A percentile compares a stretch with the other conserved stretches of the same genome.
Conservation (phyloP, 768 basidiomycete species). For the Hypholoma sublateritium region DNA sequence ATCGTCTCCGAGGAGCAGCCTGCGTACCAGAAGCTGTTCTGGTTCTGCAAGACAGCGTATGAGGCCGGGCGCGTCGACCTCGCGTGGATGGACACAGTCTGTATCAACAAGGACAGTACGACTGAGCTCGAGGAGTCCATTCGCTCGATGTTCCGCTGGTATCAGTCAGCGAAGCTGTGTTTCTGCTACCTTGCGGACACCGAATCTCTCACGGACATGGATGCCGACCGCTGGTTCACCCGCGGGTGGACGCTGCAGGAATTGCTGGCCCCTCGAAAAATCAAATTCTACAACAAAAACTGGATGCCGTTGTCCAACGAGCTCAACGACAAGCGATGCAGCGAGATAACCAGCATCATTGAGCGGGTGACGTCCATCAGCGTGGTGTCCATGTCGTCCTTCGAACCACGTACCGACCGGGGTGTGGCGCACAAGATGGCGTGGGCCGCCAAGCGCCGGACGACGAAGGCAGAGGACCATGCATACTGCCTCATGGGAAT, state of each 20-base stretch:
- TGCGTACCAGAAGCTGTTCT: background rate
- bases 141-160: conserved; percentile 4
- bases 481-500: conserved; percentile 12
- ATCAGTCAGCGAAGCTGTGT: background rate
- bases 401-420: conserved; percentile 4
- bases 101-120: conserved; percentile 2
- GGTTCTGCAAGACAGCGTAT: background rate
- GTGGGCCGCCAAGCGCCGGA: conserved; percentile 8
- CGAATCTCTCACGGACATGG: conserved; percentile 1
- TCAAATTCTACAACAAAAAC: conserved; percentile 9
- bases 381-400: background rate
- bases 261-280: conserved; percentile 3
- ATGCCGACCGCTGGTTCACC: conserved; percentile 11
- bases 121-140: conserved; percentile 4
- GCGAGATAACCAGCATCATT: background rate
- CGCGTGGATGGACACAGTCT: conserved; percentile 3
- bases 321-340: conserved; percentile 2
- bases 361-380: background rate
- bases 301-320: conserved; percentile 2
- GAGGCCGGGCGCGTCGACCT: background rate
- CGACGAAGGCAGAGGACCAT: conserved; percentile 9
- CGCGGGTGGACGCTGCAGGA: conserved; percentile 17
- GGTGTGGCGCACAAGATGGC: conserved; percentile 3
- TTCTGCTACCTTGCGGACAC: conserved; percentile 5
- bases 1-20: background rate